Base-by-base conservation (phyloP, 1,284 basidiomycete species). In the Ceratobasidium papillatum region DNA sequence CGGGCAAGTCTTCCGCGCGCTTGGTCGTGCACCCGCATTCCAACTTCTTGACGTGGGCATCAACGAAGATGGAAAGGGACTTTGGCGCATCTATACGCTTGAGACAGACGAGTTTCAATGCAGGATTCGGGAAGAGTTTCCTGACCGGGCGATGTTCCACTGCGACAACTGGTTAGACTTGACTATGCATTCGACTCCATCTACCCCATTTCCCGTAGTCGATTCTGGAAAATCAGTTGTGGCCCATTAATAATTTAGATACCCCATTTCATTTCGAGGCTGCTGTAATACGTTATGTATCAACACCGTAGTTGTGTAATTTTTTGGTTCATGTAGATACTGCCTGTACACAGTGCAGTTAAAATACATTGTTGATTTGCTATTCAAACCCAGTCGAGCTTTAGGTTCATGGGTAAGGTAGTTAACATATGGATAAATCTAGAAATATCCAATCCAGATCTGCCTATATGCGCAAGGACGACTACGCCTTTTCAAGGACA, bases 51-150 rank as follows among this genome's bases (percentile, higher is more conserved):
- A 81, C 25, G 88, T 88, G 17, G 78, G 77, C 49, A 78, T 78
- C 19, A 71, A 68, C 45, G 59, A 68, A 11, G 73, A 61, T 32
- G 76, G 73, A 12, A 64, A 76, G 54, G 75, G 77, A 30, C 45
- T 80, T 1, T 77, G 76, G 75, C 75, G 79, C 5, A 72, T 77
- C 56, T 91, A 91, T 79, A 86, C 80, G 22, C 85, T 91, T 3
- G 81, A 82, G 58, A 84, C 86, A 0, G 84, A 86, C 27, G 86
- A 87, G 27, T 88, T 91, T 78, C 83, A 85, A 69, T 88, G 89
- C 78, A 88, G 90, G 74, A 91, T 91, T 64, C 79, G 88, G 64
- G 90, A 91, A 78, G 86, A 88, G 4, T 91, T 91, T 79, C 87
- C 89, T 0, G 86, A 88, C 52, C 80, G 90, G 52, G 85, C 87